Percentiles rank a stretch among this genome's conserved stretches.
Conservation (phyloP, 78 protist genomes). For the Cavenderia fasciculata region DNA sequence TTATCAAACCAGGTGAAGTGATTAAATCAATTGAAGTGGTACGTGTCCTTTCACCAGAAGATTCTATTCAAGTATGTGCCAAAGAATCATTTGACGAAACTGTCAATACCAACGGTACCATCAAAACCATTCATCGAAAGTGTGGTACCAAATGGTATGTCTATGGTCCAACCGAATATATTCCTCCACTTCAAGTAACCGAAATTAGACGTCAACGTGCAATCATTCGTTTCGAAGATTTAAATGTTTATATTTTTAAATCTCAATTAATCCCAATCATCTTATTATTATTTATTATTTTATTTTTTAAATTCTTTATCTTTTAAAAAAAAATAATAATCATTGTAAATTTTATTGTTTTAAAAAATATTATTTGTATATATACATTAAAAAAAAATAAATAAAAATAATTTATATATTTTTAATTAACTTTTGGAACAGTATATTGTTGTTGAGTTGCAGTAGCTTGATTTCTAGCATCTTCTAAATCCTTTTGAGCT, state of each 20-base stretch:
- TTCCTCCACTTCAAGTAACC: conserved; percentile 1
- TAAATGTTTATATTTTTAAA: conserved; percentile 5
- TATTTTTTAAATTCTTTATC: background rate
- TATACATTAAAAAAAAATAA: too few relatives aligned
- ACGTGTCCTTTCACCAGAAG: conserved; percentile 17
- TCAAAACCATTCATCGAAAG: conserved; percentile 5
- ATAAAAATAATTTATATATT: too few relatives aligned
- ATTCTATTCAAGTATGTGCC: conserved; percentile 21
- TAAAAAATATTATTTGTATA: too few relatives aligned
- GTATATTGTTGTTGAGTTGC: too few relatives aligned
- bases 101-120: background rate
- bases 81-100: conserved; percentile 36
- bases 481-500: too few relatives aligned
- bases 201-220: conserved; percentile 2
- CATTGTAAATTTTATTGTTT: too few relatives aligned
- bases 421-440: too few relatives aligned
- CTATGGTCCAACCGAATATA: conserved; percentile 30
- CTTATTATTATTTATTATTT: background rate
- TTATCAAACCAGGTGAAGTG: conserved; percentile 14
- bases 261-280: background rate
- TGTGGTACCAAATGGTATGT: conserved; percentile 32
- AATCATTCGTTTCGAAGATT: conserved; percentile 5
- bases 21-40: background rate
- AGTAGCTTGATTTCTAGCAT: too few relatives aligned
- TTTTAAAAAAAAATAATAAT: too few relatives aligned